Base-by-base conservation (phyloP, 2,329 filamentous ascomycete species). In the Cucurbitaria berberidis region DNA sequence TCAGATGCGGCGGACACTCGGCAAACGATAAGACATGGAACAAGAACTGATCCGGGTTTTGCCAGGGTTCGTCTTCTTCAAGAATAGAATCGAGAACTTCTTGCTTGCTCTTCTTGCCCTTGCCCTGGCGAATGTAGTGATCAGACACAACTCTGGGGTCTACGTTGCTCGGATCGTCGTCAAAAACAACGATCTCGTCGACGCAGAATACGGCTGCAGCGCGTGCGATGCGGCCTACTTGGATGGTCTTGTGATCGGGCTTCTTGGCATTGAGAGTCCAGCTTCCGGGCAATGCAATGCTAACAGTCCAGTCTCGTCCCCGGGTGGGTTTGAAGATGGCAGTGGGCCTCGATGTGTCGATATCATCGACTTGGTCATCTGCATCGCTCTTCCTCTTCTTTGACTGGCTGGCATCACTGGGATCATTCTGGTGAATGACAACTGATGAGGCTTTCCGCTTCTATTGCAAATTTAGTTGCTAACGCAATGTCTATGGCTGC, bases 181-280 rank as follows among this genome's bases (percentile, higher is more conserved):
- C 86, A 73, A 89, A 96, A 48, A 96, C 79, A 45, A 96, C 82
- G 26, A 96, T 82, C 76, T 96, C 91, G 70, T 96, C 91, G 62
- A 96, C 83, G 67, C 85, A 88, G 76, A 95, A 96, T 58, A 96
- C 88, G 56, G 90, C 89, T 45, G 91, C 83, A 29, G 90, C 90
- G 47, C 91, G 89, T 5, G 91, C 91, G 47, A 96, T 87, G 59
- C 89, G 87, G 7, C 89, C 89, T 1, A 87, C 88, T 42, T 89
- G 81, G 42, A 83, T 82, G 30, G 88, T 91, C 70, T 91, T 88
- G 69, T 90, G 87, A 55, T 96, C 90, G 58, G 88, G 85, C 9
- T 87, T 89, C 52, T 85, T 80, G 32, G 87, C 86, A 70, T 89
- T 92, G 62, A 43, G 44, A 32, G 61, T 60, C 39, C 95, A 85